Base-by-base conservation (phyloP, 495 filamentous ascomycete genomes). In the Aspergillus olivimuriae region DNA sequence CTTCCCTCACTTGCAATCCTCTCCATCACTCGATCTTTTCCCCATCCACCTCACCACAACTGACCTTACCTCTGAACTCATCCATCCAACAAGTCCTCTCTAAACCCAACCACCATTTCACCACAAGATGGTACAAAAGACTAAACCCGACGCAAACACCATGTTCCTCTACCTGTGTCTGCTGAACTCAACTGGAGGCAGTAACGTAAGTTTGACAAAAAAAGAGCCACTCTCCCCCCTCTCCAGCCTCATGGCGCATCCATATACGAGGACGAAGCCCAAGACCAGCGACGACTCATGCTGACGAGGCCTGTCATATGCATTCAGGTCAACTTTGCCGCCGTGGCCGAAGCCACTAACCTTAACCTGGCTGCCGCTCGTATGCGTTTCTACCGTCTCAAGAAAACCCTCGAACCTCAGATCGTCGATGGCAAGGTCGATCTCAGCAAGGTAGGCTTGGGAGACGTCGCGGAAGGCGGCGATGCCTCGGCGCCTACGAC, bases 141-240 rank as follows among this genome's bases (percentile, higher is more conserved):
- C 57, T 7, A 52, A 56, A 42, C 46, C 55, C 8, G 58, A 67
- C 35, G 52, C 57, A 22, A 60, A 52, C 37, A 40, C 64, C 20
- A 52, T 53, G 44, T 68, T 72, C 41, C 57, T 72, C 7, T 72
- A 63, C 42, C 50, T 58, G 22, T 68, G 63, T 31, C 40, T 69
- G 18, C 48, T 60, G 31, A 59, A 59, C 26, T 55, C 60, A n/a
- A 61, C 64, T 23, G 37, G 21, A 20, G 34, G 46, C 32, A 60
- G 47, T 24, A 47, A 49, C 4, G 66, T 67, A 60, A 31, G 62
- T 44, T 43, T 15, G 16, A 18, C 23, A 20, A 40, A 15, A 17
- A 32, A 21, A 14, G 31, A 36, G 17, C 20, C 4, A 44, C 8
- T 16, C 24, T 41, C 24, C 19, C 9, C 21, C 26, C 1, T 7